Conservation (phyloP, 495 filamentous ascomycete genomes). For the Tuber melanosporum region DNA sequence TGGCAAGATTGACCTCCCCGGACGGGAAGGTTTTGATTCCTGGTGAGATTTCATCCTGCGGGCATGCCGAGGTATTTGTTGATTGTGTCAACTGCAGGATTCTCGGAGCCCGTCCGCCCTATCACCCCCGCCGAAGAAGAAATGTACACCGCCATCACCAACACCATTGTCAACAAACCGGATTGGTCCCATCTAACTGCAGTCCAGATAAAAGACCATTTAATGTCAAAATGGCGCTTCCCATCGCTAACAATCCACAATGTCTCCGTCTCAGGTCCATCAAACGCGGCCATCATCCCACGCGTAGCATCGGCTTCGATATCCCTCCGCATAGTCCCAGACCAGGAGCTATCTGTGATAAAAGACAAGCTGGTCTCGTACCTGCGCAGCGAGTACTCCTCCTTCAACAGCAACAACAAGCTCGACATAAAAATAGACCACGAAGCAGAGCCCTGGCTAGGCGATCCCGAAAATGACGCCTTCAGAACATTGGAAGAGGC, state of each 20-base stretch:
- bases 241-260: constrained; percentile 89
- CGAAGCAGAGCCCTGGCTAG: constrained; percentile 92
- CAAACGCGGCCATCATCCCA: constrained; percentile 78
- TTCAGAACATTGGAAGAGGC: constrained; percentile 84
- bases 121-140: constrained; percentile 68
- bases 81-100: constrained; percentile 48
- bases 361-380: constrained; percentile 59
- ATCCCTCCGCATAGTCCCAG: constrained; percentile 86
- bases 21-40: constrained; percentile 59
- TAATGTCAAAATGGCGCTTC: constrained; percentile 94
- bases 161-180: constrained; percentile 59
- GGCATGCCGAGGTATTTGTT: background rate
- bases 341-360: constrained; percentile 74
- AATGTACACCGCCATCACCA: constrained; percentile 76
- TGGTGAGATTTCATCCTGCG: constrained; percentile 12
- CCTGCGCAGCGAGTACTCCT: constrained; percentile 62
- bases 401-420: constrained; percentile 69
- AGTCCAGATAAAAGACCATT: constrained; percentile 41
- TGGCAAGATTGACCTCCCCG: constrained; percentile 67
- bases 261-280: constrained; percentile 77
- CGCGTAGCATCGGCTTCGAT: constrained; percentile 75
- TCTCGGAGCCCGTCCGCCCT: constrained; percentile 75
- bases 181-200: constrained; percentile 29
- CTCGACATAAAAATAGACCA: constrained; percentile 80
- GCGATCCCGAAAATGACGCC: constrained; percentile 82